Evolutionary conservation across 768 basidiomycete genomes (phyloP).

Genomic region (Piloderma croceum): DNA sequence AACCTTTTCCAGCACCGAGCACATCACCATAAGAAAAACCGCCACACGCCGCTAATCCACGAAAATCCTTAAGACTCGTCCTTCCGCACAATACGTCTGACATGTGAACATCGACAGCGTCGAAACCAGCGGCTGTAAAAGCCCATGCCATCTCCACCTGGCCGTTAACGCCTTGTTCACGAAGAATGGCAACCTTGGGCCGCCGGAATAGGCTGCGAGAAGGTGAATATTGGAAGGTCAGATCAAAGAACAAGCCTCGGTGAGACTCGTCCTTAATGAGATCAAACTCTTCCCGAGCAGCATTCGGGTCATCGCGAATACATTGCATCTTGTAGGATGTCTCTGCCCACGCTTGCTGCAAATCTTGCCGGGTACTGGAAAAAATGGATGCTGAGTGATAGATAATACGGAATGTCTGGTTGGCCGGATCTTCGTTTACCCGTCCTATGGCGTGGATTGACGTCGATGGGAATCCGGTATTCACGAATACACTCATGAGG

Average conservation of each 20-base stretch:
- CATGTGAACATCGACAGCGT: slow-evolving; percentile 97
- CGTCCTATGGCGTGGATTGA: slow-evolving; percentile 76
- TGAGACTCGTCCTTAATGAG: slow-evolving; percentile 57
- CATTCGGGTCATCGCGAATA: slow-evolving; percentile 74
- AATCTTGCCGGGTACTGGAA: slow-evolving; percentile 53
- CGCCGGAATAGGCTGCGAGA: slow-evolving; percentile 40
- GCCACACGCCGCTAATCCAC: slow-evolving; percentile 91
- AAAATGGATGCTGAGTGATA: slow-evolving; percentile 49
- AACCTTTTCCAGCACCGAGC: slow-evolving; percentile 93
- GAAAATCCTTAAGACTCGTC: slow-evolving; percentile 61
- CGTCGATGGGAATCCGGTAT: slow-evolving; percentile 68
- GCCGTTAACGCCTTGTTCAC: slow-evolving; percentile 98
- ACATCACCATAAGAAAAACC: slow-evolving; percentile 99
- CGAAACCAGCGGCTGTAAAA: slow-evolving; percentile 90
- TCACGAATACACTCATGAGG: slow-evolving; percentile 56
- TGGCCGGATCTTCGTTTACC: slow-evolving; percentile 46
- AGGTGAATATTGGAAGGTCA: slow-evolving; percentile 50
- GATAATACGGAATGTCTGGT: slow-evolving; percentile 62
- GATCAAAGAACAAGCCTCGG: slow-evolving; percentile 70
- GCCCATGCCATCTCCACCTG: slow-evolving; percentile 99
- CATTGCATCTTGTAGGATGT: slow-evolving; percentile 91
- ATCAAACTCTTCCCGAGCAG: slow-evolving; percentile 77
- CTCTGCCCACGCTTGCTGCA: slow-evolving; percentile 90
- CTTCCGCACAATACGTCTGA: slow-evolving; percentile 82
- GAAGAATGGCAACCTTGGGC: slow-evolving; percentile 89